Evolutionary conservation across 2,329 filamentous ascomycete species (phyloP).

Genomic region (Diaporthe eres): DNA sequence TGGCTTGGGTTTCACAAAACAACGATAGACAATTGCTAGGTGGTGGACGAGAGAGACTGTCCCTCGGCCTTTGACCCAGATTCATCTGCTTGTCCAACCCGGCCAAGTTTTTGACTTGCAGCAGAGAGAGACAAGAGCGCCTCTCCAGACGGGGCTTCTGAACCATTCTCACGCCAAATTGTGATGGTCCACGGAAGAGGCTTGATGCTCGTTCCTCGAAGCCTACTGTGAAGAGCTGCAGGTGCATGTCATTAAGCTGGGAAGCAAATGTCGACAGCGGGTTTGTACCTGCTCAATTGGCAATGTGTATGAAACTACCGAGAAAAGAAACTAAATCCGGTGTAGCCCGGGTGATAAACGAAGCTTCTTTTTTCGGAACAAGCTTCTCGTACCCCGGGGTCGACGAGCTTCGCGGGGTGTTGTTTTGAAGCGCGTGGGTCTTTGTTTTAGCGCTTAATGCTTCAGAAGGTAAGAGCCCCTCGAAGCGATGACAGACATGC

Average conservation of each 20-base stretch:
- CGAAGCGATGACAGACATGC: conserved; percentile 15
- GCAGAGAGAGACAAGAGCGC: conserved; percentile 32
- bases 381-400: conserved; percentile 26
- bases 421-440: conserved; percentile 26
- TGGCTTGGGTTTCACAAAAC: conserved; percentile 23
- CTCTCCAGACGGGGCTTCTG: background rate
- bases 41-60: background rate
- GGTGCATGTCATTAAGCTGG: background rate
- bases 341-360: conserved; percentile 7
- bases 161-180: background rate
- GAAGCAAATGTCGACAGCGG: background rate
- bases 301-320: conserved; percentile 29
- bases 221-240: background rate
- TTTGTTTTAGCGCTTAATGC: conserved; percentile 13
- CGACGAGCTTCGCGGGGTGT: conserved; percentile 17
- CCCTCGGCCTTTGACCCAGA: conserved; percentile 32
- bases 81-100: conserved; percentile 37
- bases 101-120: conserved; percentile 35
- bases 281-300: background rate
- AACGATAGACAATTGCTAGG: conserved; percentile 16
- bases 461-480: background rate
- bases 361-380: conserved; percentile 25
- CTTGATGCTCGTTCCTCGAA: conserved; percentile 11
- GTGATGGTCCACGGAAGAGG: conserved; percentile 7
- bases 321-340: background rate